These are phyloP conservation scores for Gossypium stocksii DNA, from an alignment of 345 rosid species.

Conservation along the genomic window DNA sequence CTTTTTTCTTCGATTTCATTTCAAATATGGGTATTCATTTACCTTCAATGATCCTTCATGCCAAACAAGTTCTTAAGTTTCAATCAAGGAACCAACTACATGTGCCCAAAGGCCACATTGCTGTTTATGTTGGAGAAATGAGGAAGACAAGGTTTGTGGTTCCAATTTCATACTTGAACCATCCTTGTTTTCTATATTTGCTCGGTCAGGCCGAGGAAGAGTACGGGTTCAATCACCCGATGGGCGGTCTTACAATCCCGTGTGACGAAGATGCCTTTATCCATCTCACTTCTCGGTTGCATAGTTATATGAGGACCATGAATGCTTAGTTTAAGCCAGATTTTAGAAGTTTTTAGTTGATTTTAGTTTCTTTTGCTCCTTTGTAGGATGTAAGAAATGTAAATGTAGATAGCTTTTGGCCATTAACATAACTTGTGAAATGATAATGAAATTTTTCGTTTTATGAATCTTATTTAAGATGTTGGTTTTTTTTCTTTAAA, in stretches of 20 bases:
- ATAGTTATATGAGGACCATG: neutral
- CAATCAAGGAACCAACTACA: conserved; percentile 19
- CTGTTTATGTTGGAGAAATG: conserved; percentile 52
- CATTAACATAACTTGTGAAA: neutral
- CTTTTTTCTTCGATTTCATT: neutral
- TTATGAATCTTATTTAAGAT: too few relatives aligned
- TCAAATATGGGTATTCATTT: conserved; percentile 30
- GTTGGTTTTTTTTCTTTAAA: too few relatives aligned
- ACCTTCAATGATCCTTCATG: conserved; percentile 20
- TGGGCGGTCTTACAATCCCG: conserved; percentile 79
- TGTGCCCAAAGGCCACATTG: conserved; percentile 50
- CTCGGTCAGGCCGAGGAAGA: conserved; percentile 23
- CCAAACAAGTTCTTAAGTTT: conserved; percentile 25
- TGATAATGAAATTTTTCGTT: too few relatives aligned
- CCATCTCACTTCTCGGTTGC: conserved; percentile 17
- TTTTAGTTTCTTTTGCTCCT: neutral
- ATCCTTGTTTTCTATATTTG: conserved; percentile 56
- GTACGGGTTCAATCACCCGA: conserved; percentile 60
- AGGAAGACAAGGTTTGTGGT: conserved; percentile 55
- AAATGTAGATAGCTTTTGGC: neutral
- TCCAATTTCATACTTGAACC: conserved; percentile 62
- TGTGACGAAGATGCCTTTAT: conserved; percentile 63
- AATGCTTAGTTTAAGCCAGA: neutral
- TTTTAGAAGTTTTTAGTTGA: too few relatives aligned
- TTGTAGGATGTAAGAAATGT: neutral